Base-by-base conservation (phyloP, 352 stramenopile species). In the Blastocystis sp. region DNA sequence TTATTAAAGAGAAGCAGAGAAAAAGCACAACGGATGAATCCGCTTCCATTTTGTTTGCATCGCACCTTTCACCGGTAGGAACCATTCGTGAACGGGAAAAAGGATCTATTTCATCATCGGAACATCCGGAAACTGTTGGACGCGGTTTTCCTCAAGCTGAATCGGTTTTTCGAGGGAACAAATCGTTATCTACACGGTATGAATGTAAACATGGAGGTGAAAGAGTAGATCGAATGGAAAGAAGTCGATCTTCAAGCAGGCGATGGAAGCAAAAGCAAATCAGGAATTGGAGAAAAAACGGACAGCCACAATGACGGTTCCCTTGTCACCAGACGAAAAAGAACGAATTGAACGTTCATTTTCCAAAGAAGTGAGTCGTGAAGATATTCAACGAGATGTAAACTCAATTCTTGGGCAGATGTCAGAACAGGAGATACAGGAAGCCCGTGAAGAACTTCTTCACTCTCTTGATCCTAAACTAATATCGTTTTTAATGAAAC, bases 231-330 rank as follows among this genome's bases (percentile, higher is more conserved):
- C 16, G n/a, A 49, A 21, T 52, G 54, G 71, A 42, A 83, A 46
- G 71, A 83, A 83, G 51, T 83, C 71, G 11, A 51, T 83, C 43
- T 83, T 83, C 27, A 61, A 63, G 29, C 71, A 83, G 16, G 63
- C 71, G 21, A 63, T 57, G 71, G 71, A 83, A 56, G 11, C 27
- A 0, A 83, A 83, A 24, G 51, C 46, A 24, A 19, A 4, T 12
- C 32, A 21, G 1, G 39, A 52, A 4, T 0, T 35, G 19, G 35
- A 83, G 49, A 43, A 46, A 46, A 29, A 43, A 6, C 7, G 32
- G 16, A 65, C 6, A 16, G 16, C 57, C 32, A 19, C 37, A 0
- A 29, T 42, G 14, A 7, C 46, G 3, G 16, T 39, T 42, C 42
- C 14, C 14, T 74, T 74, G 63, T 52, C 29, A n/a, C 35, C 43